Base-by-base conservation (phyloP, 768 basidiomycete genomes). In the Bullera alba region DNA sequence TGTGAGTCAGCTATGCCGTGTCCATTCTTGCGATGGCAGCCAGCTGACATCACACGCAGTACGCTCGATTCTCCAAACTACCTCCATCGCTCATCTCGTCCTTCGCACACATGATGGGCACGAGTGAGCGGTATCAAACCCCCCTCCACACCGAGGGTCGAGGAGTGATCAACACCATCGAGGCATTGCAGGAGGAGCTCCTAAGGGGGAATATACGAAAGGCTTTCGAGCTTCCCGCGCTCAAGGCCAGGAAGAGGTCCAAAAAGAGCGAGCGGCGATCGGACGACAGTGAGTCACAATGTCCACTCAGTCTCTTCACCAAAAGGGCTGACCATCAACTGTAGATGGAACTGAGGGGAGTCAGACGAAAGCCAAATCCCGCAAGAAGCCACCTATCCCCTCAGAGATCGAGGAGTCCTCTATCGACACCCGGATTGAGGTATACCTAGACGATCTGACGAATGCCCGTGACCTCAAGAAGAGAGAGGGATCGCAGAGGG, bases 231-330 rank as follows among this genome's bases (percentile, higher is more conserved):
- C 37, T 39, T 39, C 37, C 37, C 22, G 37, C 37, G 12, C 19
- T 10, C 7, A 39, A 39, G 22, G 10, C 10, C 37, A 39, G 22
- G 19, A 39, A 39, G 37, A 39, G 22, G 37, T 8, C 37, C n/a
- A n/a, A n/a, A n/a, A n/a, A n/a, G n/a, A n/a, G n/a, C n/a, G n/a
- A n/a, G n/a, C n/a, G n/a, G n/a, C n/a, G n/a, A n/a, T n/a, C n/a
- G n/a, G n/a, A n/a, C n/a, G n/a, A n/a, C n/a, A n/a, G n/a, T 27
- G 8, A 37, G 10, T 48, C 46, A 15, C 23, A 53, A 45, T 32
- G n/a, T n/a, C n/a, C n/a, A n/a, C n/a, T n/a, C n/a, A n/a, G n/a
- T n/a, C n/a, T n/a, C n/a, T n/a, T n/a, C n/a, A n/a, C n/a, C n/a
- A n/a, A n/a, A n/a, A n/a, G n/a, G n/a, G n/a, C n/a, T n/a, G n/a